These are phyloP conservation scores for Ascochyta koolunga DNA, from an alignment of 2,329 filamentous ascomycete species.

Conservation along the genomic window DNA sequence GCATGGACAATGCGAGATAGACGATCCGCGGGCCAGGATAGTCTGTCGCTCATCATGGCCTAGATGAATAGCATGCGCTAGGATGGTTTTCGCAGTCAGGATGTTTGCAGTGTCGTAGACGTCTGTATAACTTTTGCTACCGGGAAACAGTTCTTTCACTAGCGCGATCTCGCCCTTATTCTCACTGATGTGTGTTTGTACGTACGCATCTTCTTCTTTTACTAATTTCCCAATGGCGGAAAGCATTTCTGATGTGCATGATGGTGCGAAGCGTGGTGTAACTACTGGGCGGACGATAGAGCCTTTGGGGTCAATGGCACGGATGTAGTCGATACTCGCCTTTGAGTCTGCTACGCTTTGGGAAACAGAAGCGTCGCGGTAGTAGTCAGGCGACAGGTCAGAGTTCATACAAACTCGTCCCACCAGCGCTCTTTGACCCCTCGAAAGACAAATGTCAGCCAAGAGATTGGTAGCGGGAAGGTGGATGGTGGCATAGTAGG, in stretches of 20 bases:
- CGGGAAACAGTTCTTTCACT: conserved; percentile 73
- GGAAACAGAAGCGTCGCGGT: conserved; percentile 73
- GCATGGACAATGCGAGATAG: conserved; percentile 84
- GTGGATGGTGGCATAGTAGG: conserved; percentile 93
- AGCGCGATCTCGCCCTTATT: conserved; percentile 76
- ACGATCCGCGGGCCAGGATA: conserved; percentile 65
- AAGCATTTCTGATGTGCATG: conserved; percentile 63
- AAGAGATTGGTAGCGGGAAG: conserved; percentile 89
- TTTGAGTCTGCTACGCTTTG: conserved; percentile 61
- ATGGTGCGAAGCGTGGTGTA: conserved; percentile 70
- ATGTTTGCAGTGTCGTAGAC: conserved; percentile 80
- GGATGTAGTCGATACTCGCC: conserved; percentile 63
- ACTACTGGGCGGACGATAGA: conserved; percentile 77
- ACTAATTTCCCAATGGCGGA: conserved; percentile 68
- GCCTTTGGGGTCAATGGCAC: conserved; percentile 66
- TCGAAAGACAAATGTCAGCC: conserved; percentile 76
- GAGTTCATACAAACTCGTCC: conserved; percentile 94
- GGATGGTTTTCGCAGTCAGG: conserved; percentile 73
- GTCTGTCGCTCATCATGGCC: conserved; percentile 68
- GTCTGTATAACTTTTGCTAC: conserved; percentile 67
- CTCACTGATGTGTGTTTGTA: conserved; percentile 91
- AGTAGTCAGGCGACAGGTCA: conserved; percentile 73
- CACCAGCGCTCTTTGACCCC: conserved; percentile 88
- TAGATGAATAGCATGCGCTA: conserved; percentile 86
- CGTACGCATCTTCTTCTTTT: conserved; percentile 65